Evolutionary conservation across 768 basidiomycete genomes (phyloP), one percentile per base, ranked within the genome.

Genomic region (Pleurotus eryngii): DNA sequence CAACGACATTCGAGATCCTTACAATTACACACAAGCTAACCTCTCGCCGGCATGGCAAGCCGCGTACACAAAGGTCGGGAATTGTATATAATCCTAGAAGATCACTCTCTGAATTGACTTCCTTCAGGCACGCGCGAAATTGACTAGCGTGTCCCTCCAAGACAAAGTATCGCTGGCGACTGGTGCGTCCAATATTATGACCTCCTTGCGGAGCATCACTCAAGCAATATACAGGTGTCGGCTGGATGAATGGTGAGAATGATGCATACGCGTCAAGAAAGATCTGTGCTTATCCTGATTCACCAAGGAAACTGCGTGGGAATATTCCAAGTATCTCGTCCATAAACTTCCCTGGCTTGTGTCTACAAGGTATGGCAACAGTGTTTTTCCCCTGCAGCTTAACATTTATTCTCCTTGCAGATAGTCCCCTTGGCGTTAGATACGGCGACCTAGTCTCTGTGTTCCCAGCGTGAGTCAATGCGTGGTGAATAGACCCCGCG

Each of bases 121-220:
- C 4, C 37, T 18, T 24, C 38, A 83, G 82, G 82, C 83, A 1
- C 67, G 71, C 63, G 69, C 73, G 5, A 77, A 79, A 0, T 73
- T 89, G 4, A 65, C 74, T 5, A 77, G 81, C 55, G 72, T 83
- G 59, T 80, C 81, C 2, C 62, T 81, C 5, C 72, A 81, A 56
- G 83, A 86, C 59, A 84, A 85, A 63, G 78, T 84, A 26, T 77
- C 77, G 56, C 68, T 86, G 12, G 80, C 77, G 0, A 86, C 84
- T 22, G 84, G 83, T 70, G 59, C 65, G 59, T 51, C 11, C 35
- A 5, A 26, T 2, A 18, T 12, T 12, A 3, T 3, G 8, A 11
- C 18, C 12, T 2, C 5, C 67, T 65, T 54, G 53, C 50, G 18
- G 8, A 24, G 2, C 15, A 20, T 6, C 24, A 8, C 46, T 20